These are phyloP conservation scores for Beta corolliflora DNA, from an alignment of 179 eudicot species.

Conservation along the genomic window DNA sequence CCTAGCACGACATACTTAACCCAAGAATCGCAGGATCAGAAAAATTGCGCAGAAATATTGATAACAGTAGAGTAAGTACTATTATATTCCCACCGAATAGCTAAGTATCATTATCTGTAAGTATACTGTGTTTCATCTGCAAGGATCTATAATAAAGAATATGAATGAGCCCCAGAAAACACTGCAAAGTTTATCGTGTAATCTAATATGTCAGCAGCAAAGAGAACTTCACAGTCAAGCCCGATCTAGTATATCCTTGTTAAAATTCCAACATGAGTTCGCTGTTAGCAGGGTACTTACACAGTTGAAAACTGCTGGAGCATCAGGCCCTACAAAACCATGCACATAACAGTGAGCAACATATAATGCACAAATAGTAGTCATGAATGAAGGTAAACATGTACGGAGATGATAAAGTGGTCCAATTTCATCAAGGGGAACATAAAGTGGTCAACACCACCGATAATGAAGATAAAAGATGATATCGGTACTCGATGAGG, in stretches of 20 bases:
- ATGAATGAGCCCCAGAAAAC: not conserved
- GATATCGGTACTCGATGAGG: not conserved
- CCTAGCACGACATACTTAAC: constrained; percentile 4
- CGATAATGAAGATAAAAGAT: not conserved
- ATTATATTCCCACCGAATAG: not conserved
- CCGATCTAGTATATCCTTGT: not conserved
- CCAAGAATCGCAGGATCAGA: not conserved
- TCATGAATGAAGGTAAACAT: not conserved
- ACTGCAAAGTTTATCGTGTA: not conserved
- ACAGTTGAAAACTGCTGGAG: constrained; percentile 75
- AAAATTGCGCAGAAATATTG: not conserved
- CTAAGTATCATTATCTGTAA: not conserved
- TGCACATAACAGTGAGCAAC: constrained; percentile 21
- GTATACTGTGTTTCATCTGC: not conserved
- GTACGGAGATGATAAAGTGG: not conserved
- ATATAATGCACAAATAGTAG: not conserved
- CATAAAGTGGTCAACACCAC: not conserved
- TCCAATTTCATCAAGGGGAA: not conserved
- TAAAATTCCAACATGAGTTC: not conserved
- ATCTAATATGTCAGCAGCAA: not conserved
- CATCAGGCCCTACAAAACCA: constrained; percentile 74
- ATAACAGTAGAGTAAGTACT: not conserved
- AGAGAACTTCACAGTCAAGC: not conserved
- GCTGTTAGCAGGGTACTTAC: constrained; percentile 43
- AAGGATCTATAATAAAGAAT: not conserved